A percentile compares a stretch with the other conserved stretches of the same genome.
Conservation (phyloP, 1,284 basidiomycete genomes). For the Heterobasidion parviporum region DNA sequence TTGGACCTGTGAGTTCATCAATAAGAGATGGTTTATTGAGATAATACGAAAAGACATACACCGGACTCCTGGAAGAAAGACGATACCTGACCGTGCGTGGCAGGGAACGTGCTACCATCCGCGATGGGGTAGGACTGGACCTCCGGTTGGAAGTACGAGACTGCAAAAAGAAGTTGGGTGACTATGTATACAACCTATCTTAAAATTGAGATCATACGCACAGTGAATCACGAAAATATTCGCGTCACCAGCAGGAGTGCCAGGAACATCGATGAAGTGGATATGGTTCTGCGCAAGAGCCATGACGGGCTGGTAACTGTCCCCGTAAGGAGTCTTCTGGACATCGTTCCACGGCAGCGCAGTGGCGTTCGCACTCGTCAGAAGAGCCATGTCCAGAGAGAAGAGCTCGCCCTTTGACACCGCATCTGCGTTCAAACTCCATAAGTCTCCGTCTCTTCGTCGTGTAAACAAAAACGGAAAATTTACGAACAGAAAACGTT, state of each 20-base stretch:
- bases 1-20: constrained; percentile 44
- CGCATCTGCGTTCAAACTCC: constrained; percentile 36
- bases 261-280: constrained; percentile 72
- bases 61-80: constrained; percentile 64
- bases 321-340: constrained; percentile 43
- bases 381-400: constrained; percentile 56
- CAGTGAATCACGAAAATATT: constrained; percentile 87
- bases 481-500: constrained; percentile 63
- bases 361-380: constrained; percentile 49
- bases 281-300: constrained; percentile 75
- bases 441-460: neutral
- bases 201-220: constrained; percentile 26
- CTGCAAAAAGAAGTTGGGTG: constrained; percentile 27
- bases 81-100: constrained; percentile 63
- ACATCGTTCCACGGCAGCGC: constrained; percentile 58
- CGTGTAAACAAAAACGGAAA: constrained; percentile 8
- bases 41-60: constrained; percentile 22
- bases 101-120: constrained; percentile 58
- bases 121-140: constrained; percentile 52
- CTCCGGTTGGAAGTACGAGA: constrained; percentile 74
- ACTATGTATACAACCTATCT: neutral
- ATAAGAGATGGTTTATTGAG: constrained; percentile 3
- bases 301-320: constrained; percentile 62
- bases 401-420: constrained; percentile 53
- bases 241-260: constrained; percentile 54